phyloP scores from a whole-genome alignment of 1,284 basidiomycete genomes.

The Tausonia pullulans region DNA sequence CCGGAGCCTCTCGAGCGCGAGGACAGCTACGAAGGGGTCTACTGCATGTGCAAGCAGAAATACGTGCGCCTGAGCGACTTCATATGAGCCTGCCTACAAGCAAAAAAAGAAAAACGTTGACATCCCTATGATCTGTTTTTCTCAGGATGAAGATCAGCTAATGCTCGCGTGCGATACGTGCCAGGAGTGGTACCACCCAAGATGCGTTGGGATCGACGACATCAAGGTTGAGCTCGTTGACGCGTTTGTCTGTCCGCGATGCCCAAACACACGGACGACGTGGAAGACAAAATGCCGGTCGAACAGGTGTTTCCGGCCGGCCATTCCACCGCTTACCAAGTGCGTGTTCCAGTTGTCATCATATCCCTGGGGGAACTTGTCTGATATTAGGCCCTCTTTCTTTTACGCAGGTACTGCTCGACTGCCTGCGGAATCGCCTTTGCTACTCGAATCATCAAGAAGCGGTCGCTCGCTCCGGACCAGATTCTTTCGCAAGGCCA shows the following conservation, averaged over 20 bases:
- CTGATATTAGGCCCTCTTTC: background rate
- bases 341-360: conserved; percentile 34
- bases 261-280: conserved; percentile 55
- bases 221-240: conserved; percentile 68
- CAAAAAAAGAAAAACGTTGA: too few species aligned
- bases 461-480: background rate
- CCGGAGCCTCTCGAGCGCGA: background rate
- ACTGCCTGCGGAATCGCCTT: conserved; percentile 4
- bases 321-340: conserved; percentile 65
- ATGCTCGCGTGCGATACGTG: conserved; percentile 92
- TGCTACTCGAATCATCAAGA: background rate
- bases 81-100: too few species aligned
- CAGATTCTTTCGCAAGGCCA: background rate
- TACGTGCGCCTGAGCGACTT: conserved; percentile 33
- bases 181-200: conserved; percentile 80
- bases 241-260: conserved; percentile 70
- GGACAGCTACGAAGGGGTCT: conserved; percentile 60
- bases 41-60: conserved; percentile 66
- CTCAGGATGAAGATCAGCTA: conserved; percentile 51
- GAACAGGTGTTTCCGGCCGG: conserved; percentile 54
- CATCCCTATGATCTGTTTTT: too few species aligned
- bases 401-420: conserved; percentile 11
- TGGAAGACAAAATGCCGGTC: conserved; percentile 58
- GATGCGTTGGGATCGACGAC: conserved; percentile 65
- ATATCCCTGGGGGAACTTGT: background rate